phyloP scores from a whole-genome alignment of 1,284 basidiomycete genomes.

The Sutorius eximius region DNA sequence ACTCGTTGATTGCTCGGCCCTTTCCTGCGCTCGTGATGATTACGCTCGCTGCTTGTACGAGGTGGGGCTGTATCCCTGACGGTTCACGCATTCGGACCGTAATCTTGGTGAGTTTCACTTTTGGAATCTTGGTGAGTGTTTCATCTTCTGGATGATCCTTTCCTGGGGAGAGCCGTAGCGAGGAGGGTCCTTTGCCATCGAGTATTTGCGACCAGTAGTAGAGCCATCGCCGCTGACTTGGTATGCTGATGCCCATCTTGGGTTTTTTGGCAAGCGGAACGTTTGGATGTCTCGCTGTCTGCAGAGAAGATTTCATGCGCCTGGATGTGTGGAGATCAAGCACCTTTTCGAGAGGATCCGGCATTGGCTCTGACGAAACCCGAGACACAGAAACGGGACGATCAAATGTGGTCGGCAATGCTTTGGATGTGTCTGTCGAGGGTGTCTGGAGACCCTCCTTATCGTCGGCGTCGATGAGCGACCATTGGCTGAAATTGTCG shows the following conservation, averaged over 20 bases:
- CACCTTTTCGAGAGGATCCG: slow-evolving; percentile 52
- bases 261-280: slow-evolving; percentile 40
- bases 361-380: slow-evolving; percentile 23
- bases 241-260: slow-evolving; percentile 72
- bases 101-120: slow-evolving; percentile 52
- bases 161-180: slow-evolving; percentile 40
- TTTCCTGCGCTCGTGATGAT: slow-evolving; percentile 47
- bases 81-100: slow-evolving; percentile 58
- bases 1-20: slow-evolving; percentile 33
- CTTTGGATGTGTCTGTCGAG: neutral
- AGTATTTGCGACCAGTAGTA: slow-evolving; percentile 74
- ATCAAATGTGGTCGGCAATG: neutral
- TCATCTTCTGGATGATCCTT: neutral
- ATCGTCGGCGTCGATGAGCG: slow-evolving; percentile 20
- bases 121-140: slow-evolving; percentile 20
- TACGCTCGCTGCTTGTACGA: slow-evolving; percentile 57
- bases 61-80: slow-evolving; percentile 47
- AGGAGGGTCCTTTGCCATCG: slow-evolving; percentile 49
- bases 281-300: slow-evolving; percentile 1
- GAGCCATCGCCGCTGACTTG: slow-evolving; percentile 71
- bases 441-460: slow-evolving; percentile 25
- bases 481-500: slow-evolving; percentile 18
- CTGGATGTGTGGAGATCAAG: slow-evolving; percentile 67
- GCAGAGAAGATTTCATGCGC: slow-evolving; percentile 59
- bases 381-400: slow-evolving; percentile 5